Base-by-base conservation (phyloP, 2,329 filamentous ascomycete species). In the Cercospora sp. region DNA sequence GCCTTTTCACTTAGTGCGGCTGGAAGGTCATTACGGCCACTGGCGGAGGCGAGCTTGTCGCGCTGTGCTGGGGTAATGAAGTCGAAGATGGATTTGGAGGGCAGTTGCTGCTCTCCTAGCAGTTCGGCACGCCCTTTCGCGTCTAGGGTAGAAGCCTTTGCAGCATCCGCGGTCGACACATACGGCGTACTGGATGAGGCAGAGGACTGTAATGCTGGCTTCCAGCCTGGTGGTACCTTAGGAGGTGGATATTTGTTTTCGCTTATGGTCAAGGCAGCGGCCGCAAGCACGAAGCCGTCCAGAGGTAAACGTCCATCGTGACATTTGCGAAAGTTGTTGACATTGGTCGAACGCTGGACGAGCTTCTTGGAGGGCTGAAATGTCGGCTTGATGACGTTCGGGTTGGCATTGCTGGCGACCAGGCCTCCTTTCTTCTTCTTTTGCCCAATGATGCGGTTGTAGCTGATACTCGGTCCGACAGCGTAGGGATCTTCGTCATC, bases 401-500 rank as follows among this genome's bases (percentile, higher is more conserved):
- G 33, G 23, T 58, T 71, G 23, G 72, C 69, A 51, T 68, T 76
- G 61, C 68, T 75, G 12, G 75, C 68, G 10, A 72, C 64, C 16
- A 77, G 62, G 0, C 75, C 81, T 30, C 75, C 75, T 77, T 92
- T 94, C 78, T 90, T 91, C 79, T 92, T 97, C 70, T 94, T 90
- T 0, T 90, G 91, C 18, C 92, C 93, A 68, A 97, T 88, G 5
- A 90, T 85, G 48, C 89, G 88, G 74, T 92, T 97, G 79, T 97
- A 97, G 12, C 90, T 92, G 77, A 97, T 96, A 72, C 89, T 90
- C 0, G 95, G 95, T 0, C 94, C 94, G 63, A 98, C 90, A 67
- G 94, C 91, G 77, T 97, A 98, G 0, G 93, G 91, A 75, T 97
- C 94, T 74, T 98, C 95, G 57, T 97, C 94, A 73, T 98, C 95